Percentiles rank a stretch among this genome's conserved stretches.
These are phyloP conservation scores for Hypoxylon sp. DNA, from an alignment of 2,329 filamentous ascomycete genomes.

Conservation along the genomic window DNA sequence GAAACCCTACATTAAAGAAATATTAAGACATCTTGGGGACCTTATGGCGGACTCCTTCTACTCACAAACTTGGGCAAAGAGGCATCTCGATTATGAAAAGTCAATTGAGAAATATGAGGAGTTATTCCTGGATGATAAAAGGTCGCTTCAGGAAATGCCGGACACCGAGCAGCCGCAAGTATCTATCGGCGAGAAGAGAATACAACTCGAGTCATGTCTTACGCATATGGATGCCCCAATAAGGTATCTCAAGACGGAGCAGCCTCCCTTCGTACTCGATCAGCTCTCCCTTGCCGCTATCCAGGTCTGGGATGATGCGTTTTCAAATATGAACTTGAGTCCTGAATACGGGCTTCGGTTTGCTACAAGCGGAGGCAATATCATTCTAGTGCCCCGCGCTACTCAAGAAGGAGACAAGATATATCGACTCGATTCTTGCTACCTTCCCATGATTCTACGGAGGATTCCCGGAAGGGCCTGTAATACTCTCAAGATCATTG, in stretches of 20 bases:
- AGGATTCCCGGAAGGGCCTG: not conserved
- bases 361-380: constrained; percentile 1
- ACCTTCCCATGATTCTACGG: constrained; percentile 22
- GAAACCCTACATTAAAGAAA: not conserved
- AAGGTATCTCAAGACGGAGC: not conserved
- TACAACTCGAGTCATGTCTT: not conserved
- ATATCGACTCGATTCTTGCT: constrained; percentile 25
- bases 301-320: constrained; percentile 18
- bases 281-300: constrained; percentile 7
- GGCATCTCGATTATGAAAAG: not conserved
- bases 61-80: constrained; percentile 1
- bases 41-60: not conserved
- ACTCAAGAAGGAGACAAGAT: constrained; percentile 15
- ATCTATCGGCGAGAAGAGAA: not conserved
- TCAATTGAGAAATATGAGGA: not conserved
- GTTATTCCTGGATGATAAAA: not conserved
- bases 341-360: constrained; percentile 17
- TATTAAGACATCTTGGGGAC: not conserved
- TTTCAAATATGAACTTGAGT: constrained; percentile 10
- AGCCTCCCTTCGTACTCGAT: not conserved
- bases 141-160: not conserved
- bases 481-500: constrained; percentile 8
- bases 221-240: not conserved
- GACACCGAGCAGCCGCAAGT: not conserved
- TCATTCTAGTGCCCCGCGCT: constrained; percentile 10